Base-by-base conservation (phyloP, 2,329 filamentous ascomycete species). In the Pseudogymnoascus sp. region DNA sequence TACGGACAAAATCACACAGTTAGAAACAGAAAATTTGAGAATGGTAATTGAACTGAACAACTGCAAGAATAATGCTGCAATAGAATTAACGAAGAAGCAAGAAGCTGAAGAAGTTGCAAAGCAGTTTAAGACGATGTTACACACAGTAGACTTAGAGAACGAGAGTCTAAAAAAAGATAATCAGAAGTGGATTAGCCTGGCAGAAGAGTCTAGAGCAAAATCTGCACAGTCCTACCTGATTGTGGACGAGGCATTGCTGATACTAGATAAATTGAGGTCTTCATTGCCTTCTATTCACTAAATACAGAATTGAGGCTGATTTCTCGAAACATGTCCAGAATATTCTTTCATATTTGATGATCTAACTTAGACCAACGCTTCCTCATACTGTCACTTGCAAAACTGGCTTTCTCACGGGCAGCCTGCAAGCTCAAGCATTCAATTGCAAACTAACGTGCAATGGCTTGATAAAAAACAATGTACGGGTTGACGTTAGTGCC, bases 91-190 rank as follows among this genome's bases (percentile, higher is more conserved):
- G 55, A 21, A 55, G 21, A 62, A 60, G 52, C 48, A 33, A 62
- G 61, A 60, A 52, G 48, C 48, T 60, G n/a, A 62, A 60, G 61
- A 62, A 39, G 58, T 39, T 55, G 52, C 58, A 38, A 62, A 60
- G 9, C 26, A 59, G 60, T 48, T 58, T n/a, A 63, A 12, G 57
- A 57, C 57, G 38, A 41, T 61, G 48, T 55, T 61, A 15, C 23
- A 61, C 61, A 61, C 12, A 59, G 45, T 39, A 59, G 57, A 61
- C 30, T 58, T 63, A 28, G 59, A 63, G 61, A 63, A 63, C 59
- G 19, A 61, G 61, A n/a, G 61, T 52, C 60, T 63, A 33, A 63
- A 63, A 60, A 63, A 33, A 23, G 61, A 63, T 63, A 63, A 59
- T 61, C 30, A 62, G 60, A 63, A 59, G 59, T 60, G 26, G 60